A percentile compares a stretch with the other conserved stretches of the same genome.
These are phyloP conservation scores for Primulina tabacum DNA, from an alignment of 257 asterid species.

Conservation along the genomic window DNA sequence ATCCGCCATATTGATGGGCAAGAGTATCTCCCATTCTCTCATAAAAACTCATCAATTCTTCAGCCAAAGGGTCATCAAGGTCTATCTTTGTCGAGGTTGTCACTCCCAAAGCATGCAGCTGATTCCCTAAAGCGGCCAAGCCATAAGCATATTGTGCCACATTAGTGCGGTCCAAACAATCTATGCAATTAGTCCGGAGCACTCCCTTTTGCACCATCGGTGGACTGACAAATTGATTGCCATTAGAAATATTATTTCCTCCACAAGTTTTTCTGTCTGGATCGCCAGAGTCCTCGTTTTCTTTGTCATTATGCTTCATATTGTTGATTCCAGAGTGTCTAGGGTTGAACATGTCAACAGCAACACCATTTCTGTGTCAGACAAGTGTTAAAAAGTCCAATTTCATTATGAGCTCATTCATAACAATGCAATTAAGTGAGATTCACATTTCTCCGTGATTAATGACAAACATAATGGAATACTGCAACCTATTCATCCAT, in stretches of 20 bases:
- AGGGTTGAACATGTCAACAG: conserved; percentile 40
- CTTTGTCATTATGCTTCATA: conserved; percentile 49
- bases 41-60: conserved; percentile 79
- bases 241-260: conserved; percentile 33
- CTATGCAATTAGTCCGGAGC: conserved; percentile 96
- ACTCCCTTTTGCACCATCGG: conserved; percentile 78
- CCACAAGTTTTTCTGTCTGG: conserved; percentile 43
- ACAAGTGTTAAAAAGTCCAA: conserved; percentile 18
- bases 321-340: conserved; percentile 35
- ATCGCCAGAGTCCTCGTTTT: conserved; percentile 45
- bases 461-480: conserved; percentile 8
- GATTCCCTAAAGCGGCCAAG: conserved; percentile 89
- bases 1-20: conserved; percentile 98
- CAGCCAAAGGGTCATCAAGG: conserved; percentile 96
- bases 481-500: not conserved
- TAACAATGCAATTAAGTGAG: not conserved
- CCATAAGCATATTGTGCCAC: conserved; percentile 99
- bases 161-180: conserved; percentile 97
- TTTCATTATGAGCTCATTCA: conserved; percentile 13
- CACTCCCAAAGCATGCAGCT: conserved; percentile 68
- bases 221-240: conserved; percentile 48
- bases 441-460: not conserved
- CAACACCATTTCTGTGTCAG: conserved; percentile 47
- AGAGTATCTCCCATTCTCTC: conserved; percentile 99
- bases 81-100: conserved; percentile 63